Conservation (phyloP, 2,329 filamentous ascomycete genomes). For the Aspergillus sp. region DNA sequence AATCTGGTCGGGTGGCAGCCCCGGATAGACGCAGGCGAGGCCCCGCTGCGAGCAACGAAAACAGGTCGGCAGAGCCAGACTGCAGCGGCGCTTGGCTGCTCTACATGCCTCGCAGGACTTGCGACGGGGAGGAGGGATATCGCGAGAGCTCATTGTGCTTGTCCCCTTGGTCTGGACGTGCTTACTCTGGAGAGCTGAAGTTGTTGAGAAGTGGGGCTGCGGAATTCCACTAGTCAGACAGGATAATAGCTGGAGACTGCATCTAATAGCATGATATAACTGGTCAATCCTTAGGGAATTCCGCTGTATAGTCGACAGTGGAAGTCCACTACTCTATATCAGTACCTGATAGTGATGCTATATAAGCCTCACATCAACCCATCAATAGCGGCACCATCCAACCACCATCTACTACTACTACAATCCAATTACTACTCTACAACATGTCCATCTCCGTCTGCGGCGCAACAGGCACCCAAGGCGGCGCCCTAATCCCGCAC, state of each 20-base stretch:
- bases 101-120: slow-evolving; percentile 61
- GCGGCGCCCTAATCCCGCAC: slow-evolving; percentile 28
- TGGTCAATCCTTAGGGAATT: no score
- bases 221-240: slow-evolving; percentile 6
- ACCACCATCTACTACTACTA: no score
- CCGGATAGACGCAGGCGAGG: slow-evolving; percentile 51
- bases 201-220: background rate
- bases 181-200: background rate
- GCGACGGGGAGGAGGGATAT: slow-evolving; percentile 48
- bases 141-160: slow-evolving; percentile 13
- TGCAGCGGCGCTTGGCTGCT: slow-evolving; percentile 58
- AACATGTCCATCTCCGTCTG: slow-evolving; percentile 26
- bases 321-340: background rate
- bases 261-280: no score
- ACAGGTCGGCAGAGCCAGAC: slow-evolving; percentile 53
- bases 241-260: background rate
- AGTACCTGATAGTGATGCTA: no score
- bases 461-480: slow-evolving; percentile 34
- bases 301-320: background rate
- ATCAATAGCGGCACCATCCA: no score
- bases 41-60: slow-evolving; percentile 52
- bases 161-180: background rate
- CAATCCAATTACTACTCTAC: no score
- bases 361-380: background rate
- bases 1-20: slow-evolving; percentile 17